Percentiles rank a stretch among this genome's conserved stretches.
Evolutionary conservation across 805 yeast species (phyloP).

Genomic region (Starmerella tilneyi): DNA sequence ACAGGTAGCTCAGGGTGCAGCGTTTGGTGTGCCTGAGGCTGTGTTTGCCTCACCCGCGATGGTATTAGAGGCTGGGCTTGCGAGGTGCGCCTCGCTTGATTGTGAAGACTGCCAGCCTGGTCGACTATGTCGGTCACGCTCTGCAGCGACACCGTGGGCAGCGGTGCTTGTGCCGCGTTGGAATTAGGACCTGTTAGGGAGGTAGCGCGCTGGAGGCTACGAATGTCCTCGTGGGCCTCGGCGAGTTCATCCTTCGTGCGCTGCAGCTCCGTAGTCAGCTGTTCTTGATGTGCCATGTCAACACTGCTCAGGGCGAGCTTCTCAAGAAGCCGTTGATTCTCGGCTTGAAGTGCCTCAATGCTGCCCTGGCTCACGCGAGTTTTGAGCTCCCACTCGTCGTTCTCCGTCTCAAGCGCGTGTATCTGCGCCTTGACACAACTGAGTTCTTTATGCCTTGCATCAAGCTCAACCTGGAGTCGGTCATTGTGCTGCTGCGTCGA

Average conservation of each 20-base stretch:
- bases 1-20: no score
- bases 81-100: neutral
- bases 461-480: neutral
- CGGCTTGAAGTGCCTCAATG: slow-evolving; percentile 27
- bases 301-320: slow-evolving; percentile 34
- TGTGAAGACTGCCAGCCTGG: slow-evolving; percentile 1
- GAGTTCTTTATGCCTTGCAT: neutral
- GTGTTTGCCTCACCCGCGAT: no score
- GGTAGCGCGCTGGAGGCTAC: slow-evolving; percentile 16
- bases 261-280: slow-evolving; percentile 25
- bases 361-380: slow-evolving; percentile 28
- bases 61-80: neutral
- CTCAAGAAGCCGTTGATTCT: slow-evolving; percentile 34
- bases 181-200: neutral
- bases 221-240: slow-evolving; percentile 31
- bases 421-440: slow-evolving; percentile 25
- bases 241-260: slow-evolving; percentile 30
- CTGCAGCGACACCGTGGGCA: neutral
- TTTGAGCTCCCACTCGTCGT: slow-evolving; percentile 39
- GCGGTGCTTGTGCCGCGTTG: neutral
- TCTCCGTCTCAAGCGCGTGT: slow-evolving; percentile 36
- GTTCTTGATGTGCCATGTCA: slow-evolving; percentile 28
- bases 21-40: no score
- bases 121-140: neutral
- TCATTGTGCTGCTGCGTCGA: neutral